Conservation (phyloP, 139 green algal genomes). For the Zygnema cylindricum region DNA sequence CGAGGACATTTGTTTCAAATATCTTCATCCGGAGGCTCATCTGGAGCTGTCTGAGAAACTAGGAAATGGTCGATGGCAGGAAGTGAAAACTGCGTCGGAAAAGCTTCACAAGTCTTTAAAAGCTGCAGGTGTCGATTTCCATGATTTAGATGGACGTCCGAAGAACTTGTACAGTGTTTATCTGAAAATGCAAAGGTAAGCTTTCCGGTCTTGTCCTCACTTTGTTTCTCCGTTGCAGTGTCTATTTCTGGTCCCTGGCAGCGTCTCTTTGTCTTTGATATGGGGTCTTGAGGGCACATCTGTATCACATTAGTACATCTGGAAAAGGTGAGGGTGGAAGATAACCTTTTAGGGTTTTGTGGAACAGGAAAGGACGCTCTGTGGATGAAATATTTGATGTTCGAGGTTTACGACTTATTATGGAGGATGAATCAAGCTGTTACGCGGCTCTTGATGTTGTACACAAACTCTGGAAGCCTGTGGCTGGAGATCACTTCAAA, state of each 20-base stretch:
- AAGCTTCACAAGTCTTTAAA: slow-evolving; percentile 53
- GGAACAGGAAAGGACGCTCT: slow-evolving; percentile 63
- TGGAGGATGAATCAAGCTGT: slow-evolving; percentile 82
- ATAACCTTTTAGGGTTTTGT: too few relatives aligned
- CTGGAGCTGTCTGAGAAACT: slow-evolving; percentile 65
- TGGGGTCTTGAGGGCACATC: not conserved
- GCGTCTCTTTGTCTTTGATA: too few relatives aligned
- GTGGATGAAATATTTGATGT: slow-evolving; percentile 80
- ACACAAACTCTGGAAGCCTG: slow-evolving; percentile 10
- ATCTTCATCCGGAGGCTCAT: slow-evolving; percentile 68
- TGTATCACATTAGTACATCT: too few relatives aligned
- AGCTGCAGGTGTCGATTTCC: slow-evolving; percentile 21
- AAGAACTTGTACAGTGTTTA: slow-evolving; percentile 93
- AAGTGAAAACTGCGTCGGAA: not conserved
- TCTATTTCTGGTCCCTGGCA: too few relatives aligned
- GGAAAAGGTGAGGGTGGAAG: too few relatives aligned
- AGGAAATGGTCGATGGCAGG: not conserved
- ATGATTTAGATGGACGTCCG: slow-evolving; percentile 84
- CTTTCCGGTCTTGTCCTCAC: too few relatives aligned
- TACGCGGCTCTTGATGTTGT: slow-evolving; percentile 83
- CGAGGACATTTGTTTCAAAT: slow-evolving; percentile 72
- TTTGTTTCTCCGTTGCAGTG: too few relatives aligned
- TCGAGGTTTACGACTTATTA: slow-evolving; percentile 85
- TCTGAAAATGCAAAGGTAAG: slow-evolving; percentile 79
- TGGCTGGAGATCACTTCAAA: slow-evolving; percentile 58